These are phyloP conservation scores for Gastrodia elata DNA, from an alignment of 106 monocot species.

Conservation along the genomic window DNA sequence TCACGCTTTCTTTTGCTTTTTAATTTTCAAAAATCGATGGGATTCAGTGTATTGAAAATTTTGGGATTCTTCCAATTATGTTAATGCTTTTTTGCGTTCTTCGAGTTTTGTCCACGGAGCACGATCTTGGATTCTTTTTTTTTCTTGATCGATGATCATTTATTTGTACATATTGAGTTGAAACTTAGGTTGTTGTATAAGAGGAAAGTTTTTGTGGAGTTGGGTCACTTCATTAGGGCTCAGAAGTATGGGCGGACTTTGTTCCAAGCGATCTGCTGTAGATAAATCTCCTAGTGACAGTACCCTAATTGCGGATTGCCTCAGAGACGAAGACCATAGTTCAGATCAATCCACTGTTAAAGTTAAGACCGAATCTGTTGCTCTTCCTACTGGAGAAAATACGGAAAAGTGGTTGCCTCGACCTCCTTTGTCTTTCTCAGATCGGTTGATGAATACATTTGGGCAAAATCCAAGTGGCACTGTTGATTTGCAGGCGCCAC, in stretches of 20 bases:
- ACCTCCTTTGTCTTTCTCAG: slow-evolving; percentile 28
- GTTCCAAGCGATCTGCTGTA: slow-evolving; percentile 62
- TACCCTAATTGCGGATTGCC: slow-evolving; percentile 36
- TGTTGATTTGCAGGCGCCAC: slow-evolving; percentile 19
- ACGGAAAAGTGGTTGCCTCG: slow-evolving; percentile 27
- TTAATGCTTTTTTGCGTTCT: background rate
- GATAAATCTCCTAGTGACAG: slow-evolving; percentile 92
- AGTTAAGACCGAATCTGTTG: slow-evolving; percentile 10
- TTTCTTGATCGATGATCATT: background rate
- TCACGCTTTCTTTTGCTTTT: too few relatives aligned
- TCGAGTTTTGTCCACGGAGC: background rate
- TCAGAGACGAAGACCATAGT: slow-evolving; percentile 24
- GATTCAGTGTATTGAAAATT: background rate
- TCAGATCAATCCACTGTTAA: slow-evolving; percentile 10
- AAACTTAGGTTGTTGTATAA: background rate
- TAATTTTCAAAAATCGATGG: background rate
- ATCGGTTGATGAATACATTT: slow-evolving; percentile 11
- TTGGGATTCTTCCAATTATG: background rate
- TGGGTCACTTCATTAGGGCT: slow-evolving; percentile 1
- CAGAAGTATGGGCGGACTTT: slow-evolving; percentile 63
- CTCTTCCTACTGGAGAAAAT: slow-evolving; percentile 6
- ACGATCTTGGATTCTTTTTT: background rate
- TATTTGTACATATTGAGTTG: background rate
- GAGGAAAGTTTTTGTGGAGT: background rate
- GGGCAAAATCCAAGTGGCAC: slow-evolving; percentile 5